Base-by-base conservation (phyloP, 225 moss, liverwort and hornwort species). In the Neckera pumila region DNA sequence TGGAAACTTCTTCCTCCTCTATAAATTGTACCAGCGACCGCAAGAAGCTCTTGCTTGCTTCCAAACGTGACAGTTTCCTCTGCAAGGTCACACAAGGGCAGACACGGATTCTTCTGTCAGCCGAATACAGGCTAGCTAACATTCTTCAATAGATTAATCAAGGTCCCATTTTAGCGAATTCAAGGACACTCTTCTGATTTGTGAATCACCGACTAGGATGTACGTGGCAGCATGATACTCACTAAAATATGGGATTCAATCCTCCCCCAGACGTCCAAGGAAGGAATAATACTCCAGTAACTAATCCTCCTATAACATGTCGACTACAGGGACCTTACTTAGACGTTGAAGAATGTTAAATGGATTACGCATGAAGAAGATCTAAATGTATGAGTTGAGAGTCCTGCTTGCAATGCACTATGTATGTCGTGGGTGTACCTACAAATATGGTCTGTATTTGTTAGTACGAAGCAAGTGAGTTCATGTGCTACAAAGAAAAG, bases 11-110 rank as follows among this genome's bases (percentile, higher is more conserved):
- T 42, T 96, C 90, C 91, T 95, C 98, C 86, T 98, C 96, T 21
- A 97, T 97, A 85, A 92, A 98, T 4, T 89, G 36, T 26, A 98
- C 93, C 75, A 98, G 86, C 51, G 98, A 98, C 79, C 88, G 88
- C 60, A 97, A 38, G 88, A 97, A 97, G 86, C 96, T 95, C 90
- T 87, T 93, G 86, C 93, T 92, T 60, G 95, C 92, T 85, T 90
- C 89, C 56, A 94, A 78, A 21, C 95, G 91, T 14, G 95, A 92
- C 71, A 91, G 36, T 21, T 88, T 88, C 69, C 92, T 87, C 93
- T 93, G 90, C 87, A 86, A 21, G 10, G 19, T 16, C 76, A 66
- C 65, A 71, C 40, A 40, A n/a, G 18, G 57, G 70, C 40, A 56
- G 34, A 83, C 66, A n/a, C 30, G 9, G 15, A 56, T 69, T 36